These are phyloP conservation scores for Auricularia sp. DNA, from an alignment of 768 basidiomycete species.

Conservation along the genomic window DNA sequence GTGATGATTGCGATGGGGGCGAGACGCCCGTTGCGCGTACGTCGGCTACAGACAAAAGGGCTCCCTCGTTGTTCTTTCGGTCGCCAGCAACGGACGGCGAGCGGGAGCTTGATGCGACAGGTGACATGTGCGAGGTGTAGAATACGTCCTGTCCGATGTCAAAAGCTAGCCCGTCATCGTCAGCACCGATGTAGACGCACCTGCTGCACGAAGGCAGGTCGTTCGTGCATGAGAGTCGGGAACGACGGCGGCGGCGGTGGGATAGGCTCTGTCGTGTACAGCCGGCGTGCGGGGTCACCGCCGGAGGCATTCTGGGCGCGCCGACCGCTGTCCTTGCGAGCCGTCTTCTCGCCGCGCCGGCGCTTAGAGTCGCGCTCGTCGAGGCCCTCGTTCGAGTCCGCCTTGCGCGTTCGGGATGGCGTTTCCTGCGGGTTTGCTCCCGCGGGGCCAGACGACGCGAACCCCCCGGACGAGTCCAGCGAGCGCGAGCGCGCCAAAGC, in stretches of 20 bases:
- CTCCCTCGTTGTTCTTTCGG: not conserved
- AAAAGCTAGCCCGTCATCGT: no score
- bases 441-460: not conserved
- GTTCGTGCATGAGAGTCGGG: not conserved
- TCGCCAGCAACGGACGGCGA: not conserved
- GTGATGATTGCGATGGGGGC: not conserved
- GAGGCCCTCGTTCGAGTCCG: not conserved
- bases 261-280: not conserved
- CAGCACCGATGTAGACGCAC: not conserved
- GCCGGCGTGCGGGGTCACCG: not conserved
- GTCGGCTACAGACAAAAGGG: not conserved
- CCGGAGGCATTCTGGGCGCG: not conserved
- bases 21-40: not conserved
- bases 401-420: not conserved
- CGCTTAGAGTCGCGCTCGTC: constrained; percentile 1
- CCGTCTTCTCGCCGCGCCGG: not conserved
- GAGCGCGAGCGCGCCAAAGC: not conserved
- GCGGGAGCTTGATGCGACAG: not conserved
- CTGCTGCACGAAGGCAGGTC: not conserved
- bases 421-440: not conserved
- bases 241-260: not conserved
- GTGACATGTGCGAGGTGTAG: no score
- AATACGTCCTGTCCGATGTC: no score
- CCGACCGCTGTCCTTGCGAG: not conserved
- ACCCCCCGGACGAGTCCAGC: not conserved